Conservation (phyloP, 352 stramenopile genomes). For the Aphanomyces euteiches region DNA sequence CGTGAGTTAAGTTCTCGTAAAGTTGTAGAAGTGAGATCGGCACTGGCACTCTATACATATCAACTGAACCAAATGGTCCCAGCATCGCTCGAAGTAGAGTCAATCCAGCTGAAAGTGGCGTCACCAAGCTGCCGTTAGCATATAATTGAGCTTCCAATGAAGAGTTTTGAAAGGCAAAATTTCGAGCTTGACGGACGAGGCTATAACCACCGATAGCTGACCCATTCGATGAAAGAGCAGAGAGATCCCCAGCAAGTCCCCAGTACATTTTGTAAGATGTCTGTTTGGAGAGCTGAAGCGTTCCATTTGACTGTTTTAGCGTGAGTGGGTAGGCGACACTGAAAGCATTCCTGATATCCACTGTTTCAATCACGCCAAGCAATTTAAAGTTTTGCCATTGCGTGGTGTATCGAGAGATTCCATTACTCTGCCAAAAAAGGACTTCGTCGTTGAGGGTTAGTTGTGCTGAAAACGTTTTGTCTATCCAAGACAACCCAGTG, state of each 20-base stretch:
- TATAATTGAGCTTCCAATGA: neutral
- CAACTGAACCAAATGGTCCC: conserved; percentile 15
- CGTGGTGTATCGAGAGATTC: neutral
- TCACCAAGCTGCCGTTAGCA: neutral
- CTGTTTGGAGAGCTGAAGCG: neutral
- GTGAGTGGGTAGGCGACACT: neutral
- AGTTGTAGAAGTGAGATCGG: neutral
- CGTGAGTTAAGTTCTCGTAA: neutral
- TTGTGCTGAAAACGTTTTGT: neutral
- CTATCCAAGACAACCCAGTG: neutral
- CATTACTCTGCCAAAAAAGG: neutral
- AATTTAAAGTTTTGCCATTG: conserved; percentile 10
- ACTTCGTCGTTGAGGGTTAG: conserved; percentile 12
- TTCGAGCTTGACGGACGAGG: neutral
- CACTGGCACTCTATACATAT: neutral
- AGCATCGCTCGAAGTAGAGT: neutral
- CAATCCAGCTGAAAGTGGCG: neutral
- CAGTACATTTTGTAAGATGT: conserved; percentile 2
- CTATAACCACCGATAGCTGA: conserved; percentile 1
- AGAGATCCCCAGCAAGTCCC: neutral
- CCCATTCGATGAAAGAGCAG: neutral
- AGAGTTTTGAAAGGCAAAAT: conserved; percentile 20
- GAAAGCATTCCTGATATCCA: conserved; percentile 3
- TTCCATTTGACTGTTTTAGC: neutral
- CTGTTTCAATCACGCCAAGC: neutral